Conservation (phyloP, 2,329 filamentous ascomycete species). For the Akanthomyces uredinophilus region DNA sequence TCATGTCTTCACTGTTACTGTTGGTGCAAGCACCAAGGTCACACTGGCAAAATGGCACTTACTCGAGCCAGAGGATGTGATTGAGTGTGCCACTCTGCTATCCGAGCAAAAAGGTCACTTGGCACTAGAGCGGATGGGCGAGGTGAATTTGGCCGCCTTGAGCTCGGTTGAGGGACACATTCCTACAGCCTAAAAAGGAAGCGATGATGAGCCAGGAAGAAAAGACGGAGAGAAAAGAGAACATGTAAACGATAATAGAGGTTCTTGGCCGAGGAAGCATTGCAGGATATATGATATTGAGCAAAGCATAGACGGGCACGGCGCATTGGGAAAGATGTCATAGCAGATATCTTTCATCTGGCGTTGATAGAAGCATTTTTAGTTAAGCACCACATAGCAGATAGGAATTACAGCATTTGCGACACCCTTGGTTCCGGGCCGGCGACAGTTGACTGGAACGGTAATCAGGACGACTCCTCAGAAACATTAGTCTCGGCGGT, state of each 20-base stretch:
- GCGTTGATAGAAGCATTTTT: constrained; percentile 11
- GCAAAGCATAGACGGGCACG: constrained; percentile 14
- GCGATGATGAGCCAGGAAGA: not conserved
- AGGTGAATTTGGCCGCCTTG: constrained; percentile 52
- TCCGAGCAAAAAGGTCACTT: constrained; percentile 40
- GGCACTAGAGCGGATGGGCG: constrained; percentile 35
- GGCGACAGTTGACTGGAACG: not conserved
- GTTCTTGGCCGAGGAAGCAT: constrained; percentile 1
- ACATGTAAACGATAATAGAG: not conserved
- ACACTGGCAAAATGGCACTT: constrained; percentile 89
- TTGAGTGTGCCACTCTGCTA: constrained; percentile 59
- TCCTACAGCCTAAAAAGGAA: constrained; percentile 25
- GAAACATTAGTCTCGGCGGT: not conserved
- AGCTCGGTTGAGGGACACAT: constrained; percentile 50
- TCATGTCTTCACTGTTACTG: constrained; percentile 83
- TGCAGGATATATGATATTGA: constrained; percentile 13
- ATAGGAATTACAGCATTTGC: not conserved
- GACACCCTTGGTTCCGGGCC: not conserved
- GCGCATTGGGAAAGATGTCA: constrained; percentile 8
- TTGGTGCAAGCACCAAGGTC: constrained; percentile 86
- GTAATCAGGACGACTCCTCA: not conserved
- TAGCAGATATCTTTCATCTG: constrained; percentile 6
- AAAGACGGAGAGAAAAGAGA: not conserved
- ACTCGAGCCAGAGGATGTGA: constrained; percentile 81
- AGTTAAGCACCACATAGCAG: not conserved